Conservation (phyloP, 148 eudicot species). For the Spergularia bocconei region DNA sequence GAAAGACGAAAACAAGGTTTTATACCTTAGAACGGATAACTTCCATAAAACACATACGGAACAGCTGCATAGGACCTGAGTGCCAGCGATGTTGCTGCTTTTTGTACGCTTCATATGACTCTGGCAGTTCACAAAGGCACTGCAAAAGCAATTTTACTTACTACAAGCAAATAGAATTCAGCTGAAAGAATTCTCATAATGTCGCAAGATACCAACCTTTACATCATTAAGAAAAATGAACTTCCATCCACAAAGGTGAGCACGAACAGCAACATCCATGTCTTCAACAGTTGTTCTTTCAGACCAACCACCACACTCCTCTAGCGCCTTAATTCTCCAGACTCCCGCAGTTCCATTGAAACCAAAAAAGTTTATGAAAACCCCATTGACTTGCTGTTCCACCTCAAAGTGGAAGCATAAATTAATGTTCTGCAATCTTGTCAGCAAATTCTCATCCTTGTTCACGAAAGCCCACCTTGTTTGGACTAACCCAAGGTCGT, state of each 20-base stretch:
- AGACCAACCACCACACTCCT: conserved; percentile 97
- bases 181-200: conserved; percentile 1
- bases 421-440: conserved; percentile 87
- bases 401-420: conserved; percentile 95
- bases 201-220: conserved; percentile 44
- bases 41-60: conserved; percentile 83
- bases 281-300: conserved; percentile 97
- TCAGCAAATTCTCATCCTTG: conserved; percentile 92
- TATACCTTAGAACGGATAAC: conserved; percentile 80
- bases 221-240: conserved; percentile 87
- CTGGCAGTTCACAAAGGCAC: conserved; percentile 97
- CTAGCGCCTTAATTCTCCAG: conserved; percentile 92
- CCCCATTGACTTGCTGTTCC: conserved; percentile 97
- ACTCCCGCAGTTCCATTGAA: conserved; percentile 99
- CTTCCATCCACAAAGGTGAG: conserved; percentile 97
- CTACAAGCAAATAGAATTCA: not conserved
- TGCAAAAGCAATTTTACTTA: conserved; percentile 38
- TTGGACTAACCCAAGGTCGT: conserved; percentile 88
- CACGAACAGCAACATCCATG: conserved; percentile 99
- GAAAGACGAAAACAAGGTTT: not conserved
- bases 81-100: conserved; percentile 99
- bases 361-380: conserved; percentile 90
- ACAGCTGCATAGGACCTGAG: conserved; percentile 98
- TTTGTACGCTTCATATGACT: conserved; percentile 93
- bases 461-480: conserved; percentile 93